Conservation (phyloP, 176 grass and related monocot genomes). For the Bromus sterilis region DNA sequence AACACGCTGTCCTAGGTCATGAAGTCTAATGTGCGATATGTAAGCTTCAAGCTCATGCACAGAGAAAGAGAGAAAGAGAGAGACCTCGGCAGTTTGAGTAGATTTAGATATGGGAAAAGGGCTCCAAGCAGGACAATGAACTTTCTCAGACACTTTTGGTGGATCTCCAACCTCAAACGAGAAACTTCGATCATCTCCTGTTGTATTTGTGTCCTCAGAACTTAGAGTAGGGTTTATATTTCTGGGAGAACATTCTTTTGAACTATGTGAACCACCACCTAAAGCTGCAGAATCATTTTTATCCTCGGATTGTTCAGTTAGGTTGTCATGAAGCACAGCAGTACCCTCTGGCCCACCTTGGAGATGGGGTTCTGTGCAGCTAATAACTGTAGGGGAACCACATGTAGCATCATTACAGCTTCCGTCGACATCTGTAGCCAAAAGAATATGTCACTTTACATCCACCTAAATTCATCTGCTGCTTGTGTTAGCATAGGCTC, state of each 20-base stretch:
- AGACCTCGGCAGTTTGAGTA: conserved; percentile 46
- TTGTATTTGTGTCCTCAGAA: conserved; percentile 35
- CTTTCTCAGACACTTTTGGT: conserved; percentile 52
- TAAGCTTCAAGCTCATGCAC: background rate
- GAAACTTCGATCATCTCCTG: conserved; percentile 76
- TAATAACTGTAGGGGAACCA: conserved; percentile 70
- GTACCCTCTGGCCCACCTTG: conserved; percentile 25
- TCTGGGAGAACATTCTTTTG: conserved; percentile 21
- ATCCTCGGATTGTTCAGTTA: conserved; percentile 11
- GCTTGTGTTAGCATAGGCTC: background rate
- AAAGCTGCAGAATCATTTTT: conserved; percentile 36
- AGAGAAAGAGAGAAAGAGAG: background rate
- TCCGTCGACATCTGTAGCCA: conserved; percentile 34
- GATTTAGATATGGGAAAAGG: conserved; percentile 36
- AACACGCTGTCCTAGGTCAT: background rate
- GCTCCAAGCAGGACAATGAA: conserved; percentile 45
- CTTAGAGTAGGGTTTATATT: conserved; percentile 16
- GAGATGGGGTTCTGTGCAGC: conserved; percentile 30
- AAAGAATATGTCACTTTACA: conserved; percentile 17
- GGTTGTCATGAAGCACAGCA: background rate
- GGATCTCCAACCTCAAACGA: conserved; percentile 65
- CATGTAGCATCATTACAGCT: conserved; percentile 44
- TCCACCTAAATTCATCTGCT: background rate
- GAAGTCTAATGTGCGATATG: background rate
- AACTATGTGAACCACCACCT: conserved; percentile 16